Conservation (phyloP, 306 rosid species). For the Lithocarpus polystachyus region DNA sequence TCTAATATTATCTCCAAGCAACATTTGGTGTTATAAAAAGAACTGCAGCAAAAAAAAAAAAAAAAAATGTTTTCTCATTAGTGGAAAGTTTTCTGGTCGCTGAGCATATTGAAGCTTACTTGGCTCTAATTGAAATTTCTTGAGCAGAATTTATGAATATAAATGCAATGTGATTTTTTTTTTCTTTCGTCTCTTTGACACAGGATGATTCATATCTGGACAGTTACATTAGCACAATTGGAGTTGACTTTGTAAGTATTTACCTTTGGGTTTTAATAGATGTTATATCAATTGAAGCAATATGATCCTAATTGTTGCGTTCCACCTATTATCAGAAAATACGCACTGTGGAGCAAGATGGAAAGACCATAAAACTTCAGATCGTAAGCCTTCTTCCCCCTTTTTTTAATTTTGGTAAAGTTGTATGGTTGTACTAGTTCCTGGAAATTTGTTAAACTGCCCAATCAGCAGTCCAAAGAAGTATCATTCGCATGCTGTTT, state of each 20-base stretch:
- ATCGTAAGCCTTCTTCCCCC: slow-evolving; percentile 28
- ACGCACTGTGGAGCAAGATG: slow-evolving; percentile 59
- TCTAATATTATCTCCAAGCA: too few species aligned
- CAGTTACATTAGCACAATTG: slow-evolving; percentile 57
- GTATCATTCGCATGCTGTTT: background rate
- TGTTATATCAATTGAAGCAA: background rate
- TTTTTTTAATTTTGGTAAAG: background rate
- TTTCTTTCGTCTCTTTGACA: background rate
- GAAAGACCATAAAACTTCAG: slow-evolving; percentile 56
- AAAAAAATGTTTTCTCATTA: background rate
- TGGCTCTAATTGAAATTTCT: background rate
- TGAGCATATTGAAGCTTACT: background rate
- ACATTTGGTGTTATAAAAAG: too few species aligned
- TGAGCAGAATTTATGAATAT: background rate
- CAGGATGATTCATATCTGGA: slow-evolving; percentile 58
- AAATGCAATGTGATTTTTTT: background rate
- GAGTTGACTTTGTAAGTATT: slow-evolving; percentile 55
- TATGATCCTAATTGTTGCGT: background rate
- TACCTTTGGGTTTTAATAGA: background rate
- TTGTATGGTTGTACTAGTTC: background rate
- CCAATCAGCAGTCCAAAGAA: background rate
- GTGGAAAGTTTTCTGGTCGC: background rate
- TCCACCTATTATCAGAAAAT: slow-evolving; percentile 33
- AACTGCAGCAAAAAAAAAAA: background rate
- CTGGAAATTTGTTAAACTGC: background rate